These are phyloP conservation scores for Backusella westeae DNA, from an alignment of 192 early-diverging fungal species.

Conservation along the genomic window DNA sequence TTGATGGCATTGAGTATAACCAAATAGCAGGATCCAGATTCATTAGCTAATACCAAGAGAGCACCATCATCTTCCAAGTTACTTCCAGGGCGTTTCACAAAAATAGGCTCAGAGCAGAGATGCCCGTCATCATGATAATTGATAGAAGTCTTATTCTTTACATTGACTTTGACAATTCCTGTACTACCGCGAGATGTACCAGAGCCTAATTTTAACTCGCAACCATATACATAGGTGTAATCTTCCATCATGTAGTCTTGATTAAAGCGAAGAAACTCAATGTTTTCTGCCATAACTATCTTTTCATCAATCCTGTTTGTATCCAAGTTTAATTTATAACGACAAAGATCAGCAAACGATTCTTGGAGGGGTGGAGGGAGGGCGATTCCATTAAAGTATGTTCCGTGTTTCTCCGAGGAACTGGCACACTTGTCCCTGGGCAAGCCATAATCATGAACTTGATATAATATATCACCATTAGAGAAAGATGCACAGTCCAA, in stretches of 20 bases:
- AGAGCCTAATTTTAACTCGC: neutral
- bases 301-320: neutral
- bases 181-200: neutral
- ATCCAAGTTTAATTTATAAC: neutral
- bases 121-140: neutral
- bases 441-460: neutral
- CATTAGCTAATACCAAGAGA: slow-evolving; percentile 43
- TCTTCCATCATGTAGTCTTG: neutral
- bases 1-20: slow-evolving; percentile 47
- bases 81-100: slow-evolving; percentile 47
- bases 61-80: slow-evolving; percentile 56
- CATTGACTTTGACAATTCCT: neutral
- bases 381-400: slow-evolving; percentile 9
- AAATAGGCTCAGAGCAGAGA: slow-evolving; percentile 46
- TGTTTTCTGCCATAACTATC: neutral
- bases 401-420: neutral
- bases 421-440: neutral
- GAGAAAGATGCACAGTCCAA: slow-evolving; percentile 4
- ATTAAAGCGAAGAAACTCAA: slow-evolving; percentile 6
- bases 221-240: slow-evolving; percentile 6
- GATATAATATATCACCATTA: slow-evolving; percentile 6
- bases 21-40: slow-evolving; percentile 37
- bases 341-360: slow-evolving; percentile 11
- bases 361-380: neutral
- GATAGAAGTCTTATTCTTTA: neutral